These are phyloP conservation scores for Heliamphora pulchella DNA, from an alignment of 179 eudicot species.

Conservation along the genomic window DNA sequence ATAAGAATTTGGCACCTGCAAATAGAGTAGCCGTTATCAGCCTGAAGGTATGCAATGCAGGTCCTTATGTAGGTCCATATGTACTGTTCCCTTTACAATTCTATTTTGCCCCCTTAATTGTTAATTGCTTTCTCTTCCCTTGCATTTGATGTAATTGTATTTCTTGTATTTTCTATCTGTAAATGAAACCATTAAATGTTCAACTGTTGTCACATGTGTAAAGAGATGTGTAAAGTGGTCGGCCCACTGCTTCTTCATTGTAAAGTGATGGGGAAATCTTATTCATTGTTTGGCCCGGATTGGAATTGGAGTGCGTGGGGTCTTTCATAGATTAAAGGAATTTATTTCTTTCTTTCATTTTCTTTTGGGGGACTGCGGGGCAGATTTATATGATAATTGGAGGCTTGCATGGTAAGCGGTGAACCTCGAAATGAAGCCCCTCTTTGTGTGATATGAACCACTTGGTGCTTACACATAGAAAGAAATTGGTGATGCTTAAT, in stretches of 20 bases:
- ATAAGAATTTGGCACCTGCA: conserved; percentile 53
- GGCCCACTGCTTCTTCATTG: background rate
- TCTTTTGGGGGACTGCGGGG: background rate
- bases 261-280: background rate
- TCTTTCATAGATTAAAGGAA: background rate
- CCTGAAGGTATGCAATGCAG: conserved; percentile 49
- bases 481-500: conserved; percentile 4
- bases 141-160: background rate
- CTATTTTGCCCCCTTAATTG: background rate
- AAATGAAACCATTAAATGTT: background rate
- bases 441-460: background rate
- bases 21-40: conserved; percentile 83
- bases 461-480: background rate
- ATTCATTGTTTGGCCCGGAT: background rate
- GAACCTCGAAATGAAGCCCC: background rate
- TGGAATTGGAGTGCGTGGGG: background rate
- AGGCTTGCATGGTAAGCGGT: background rate
- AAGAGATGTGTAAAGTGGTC: background rate
- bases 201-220: background rate
- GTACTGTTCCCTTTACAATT: background rate
- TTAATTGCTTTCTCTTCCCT: background rate
- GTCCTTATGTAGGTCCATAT: conserved; percentile 7
- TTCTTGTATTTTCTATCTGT: background rate
- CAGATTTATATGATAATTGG: background rate
- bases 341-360: background rate